A percentile compares a stretch with the other conserved stretches of the same genome.
phyloP scores from a whole-genome alignment of 352 stramenopile species.

The Globisporangium iwayamae region DNA sequence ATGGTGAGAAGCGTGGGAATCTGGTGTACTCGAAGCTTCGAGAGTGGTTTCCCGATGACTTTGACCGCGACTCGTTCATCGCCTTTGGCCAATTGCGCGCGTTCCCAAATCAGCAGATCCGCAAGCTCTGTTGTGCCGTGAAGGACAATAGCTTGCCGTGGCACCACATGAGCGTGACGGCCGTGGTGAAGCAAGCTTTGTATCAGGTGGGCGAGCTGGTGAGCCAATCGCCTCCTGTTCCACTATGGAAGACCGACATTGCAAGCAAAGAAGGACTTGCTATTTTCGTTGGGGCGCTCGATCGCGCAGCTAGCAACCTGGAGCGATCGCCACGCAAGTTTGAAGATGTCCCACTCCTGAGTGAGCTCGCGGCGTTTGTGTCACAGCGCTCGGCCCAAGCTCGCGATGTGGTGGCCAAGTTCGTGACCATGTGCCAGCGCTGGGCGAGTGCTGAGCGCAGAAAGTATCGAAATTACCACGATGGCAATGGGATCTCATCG shows the following conservation, averaged over 20 bases:
- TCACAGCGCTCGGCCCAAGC: not conserved
- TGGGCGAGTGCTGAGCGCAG: not conserved
- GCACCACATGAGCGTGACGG: conserved; percentile 29
- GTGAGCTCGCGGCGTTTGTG: conserved; percentile 2
- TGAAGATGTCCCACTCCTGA: conserved; percentile 6
- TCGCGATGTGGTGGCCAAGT: not conserved
- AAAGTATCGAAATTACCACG: not conserved
- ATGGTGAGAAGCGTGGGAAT: conserved; percentile 32
- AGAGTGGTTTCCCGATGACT: conserved; percentile 13
- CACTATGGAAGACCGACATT: conserved; percentile 46
- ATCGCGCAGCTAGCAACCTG: not conserved
- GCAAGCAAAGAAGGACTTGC: conserved; percentile 1
- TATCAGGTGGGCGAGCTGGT: conserved; percentile 45
- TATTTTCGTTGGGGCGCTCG: conserved; percentile 17
- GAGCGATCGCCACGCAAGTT: not conserved
- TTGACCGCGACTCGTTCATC: conserved; percentile 29
- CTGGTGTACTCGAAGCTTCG: conserved; percentile 36
- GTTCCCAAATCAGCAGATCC: conserved; percentile 46
- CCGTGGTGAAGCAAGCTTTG: conserved; percentile 39
- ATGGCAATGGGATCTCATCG: not conserved
- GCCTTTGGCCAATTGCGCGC: conserved; percentile 35
- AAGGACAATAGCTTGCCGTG: conserved; percentile 40
- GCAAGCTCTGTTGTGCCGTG: conserved; percentile 40
- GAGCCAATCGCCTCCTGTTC: conserved; percentile 18
- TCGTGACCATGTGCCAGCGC: conserved; percentile 1